These are phyloP conservation scores for Erigeron philadelphicus DNA, from an alignment of 140 eudicot species.

Conservation along the genomic window DNA sequence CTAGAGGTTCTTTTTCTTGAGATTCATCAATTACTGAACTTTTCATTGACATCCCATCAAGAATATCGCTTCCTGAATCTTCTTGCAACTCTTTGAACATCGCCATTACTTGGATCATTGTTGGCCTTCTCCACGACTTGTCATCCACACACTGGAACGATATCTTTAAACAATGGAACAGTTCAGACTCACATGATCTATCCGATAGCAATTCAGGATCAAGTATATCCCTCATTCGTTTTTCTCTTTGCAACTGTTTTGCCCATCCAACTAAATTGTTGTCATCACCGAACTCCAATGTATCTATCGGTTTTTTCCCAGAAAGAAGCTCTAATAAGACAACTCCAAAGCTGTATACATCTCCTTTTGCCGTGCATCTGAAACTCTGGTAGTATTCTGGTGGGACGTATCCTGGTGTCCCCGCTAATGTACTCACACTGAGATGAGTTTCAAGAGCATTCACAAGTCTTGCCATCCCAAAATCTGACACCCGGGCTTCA, in stretches of 20 bases:
- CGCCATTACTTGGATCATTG: constrained; percentile 94
- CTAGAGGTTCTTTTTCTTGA: constrained; percentile 50
- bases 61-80: constrained; percentile 79
- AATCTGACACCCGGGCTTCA: constrained; percentile 84
- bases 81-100: constrained; percentile 75
- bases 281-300: constrained; percentile 69
- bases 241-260: constrained; percentile 57
- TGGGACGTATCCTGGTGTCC: constrained; percentile 89
- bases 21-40: constrained; percentile 70
- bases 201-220: constrained; percentile 56
- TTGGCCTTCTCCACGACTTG: constrained; percentile 66
- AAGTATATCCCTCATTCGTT: constrained; percentile 43
- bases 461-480: constrained; percentile 86
- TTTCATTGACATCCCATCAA: constrained; percentile 74
- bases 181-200: constrained; percentile 50
- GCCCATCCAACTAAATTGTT: constrained; percentile 94
- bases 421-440: constrained; percentile 82
- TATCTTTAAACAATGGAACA: constrained; percentile 58
- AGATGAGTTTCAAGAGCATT: constrained; percentile 77
- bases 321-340: constrained; percentile 69
- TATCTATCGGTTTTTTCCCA: constrained; percentile 72
- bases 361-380: constrained; percentile 85
- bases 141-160: constrained; percentile 86
- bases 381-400: constrained; percentile 93
- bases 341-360: constrained; percentile 76